Conservation (phyloP, 257 asterid genomes). For the Jaltomata sinuosa region DNA sequence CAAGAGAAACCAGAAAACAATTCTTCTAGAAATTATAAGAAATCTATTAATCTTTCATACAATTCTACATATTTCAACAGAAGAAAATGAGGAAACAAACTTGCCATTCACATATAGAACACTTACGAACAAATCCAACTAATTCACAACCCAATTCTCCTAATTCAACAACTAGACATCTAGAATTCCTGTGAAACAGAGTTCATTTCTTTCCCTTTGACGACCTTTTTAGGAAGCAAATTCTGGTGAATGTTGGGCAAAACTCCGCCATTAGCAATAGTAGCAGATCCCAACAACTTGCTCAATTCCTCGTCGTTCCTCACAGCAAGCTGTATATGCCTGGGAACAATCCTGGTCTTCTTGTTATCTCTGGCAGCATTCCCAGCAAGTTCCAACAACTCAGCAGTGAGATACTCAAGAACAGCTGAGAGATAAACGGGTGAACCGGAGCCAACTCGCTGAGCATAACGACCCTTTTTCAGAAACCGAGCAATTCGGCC, state of each 20-base stretch:
- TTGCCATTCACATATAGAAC: neutral
- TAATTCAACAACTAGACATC: neutral
- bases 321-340: constrained; percentile 68
- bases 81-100: neutral
- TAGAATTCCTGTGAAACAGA: constrained; percentile 60
- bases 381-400: constrained; percentile 68
- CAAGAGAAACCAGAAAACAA: neutral
- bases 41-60: neutral
- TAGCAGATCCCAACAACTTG: constrained; percentile 40
- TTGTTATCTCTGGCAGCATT: constrained; percentile 65
- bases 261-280: constrained; percentile 64
- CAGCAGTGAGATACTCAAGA: constrained; percentile 59
- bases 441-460: constrained; percentile 65
- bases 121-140: neutral
- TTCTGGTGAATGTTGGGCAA: constrained; percentile 51
- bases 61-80: no score
- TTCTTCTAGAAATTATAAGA: neutral
- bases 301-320: constrained; percentile 65
- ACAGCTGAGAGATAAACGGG: constrained; percentile 68
- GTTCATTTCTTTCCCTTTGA: constrained; percentile 17
- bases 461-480: constrained; percentile 51
- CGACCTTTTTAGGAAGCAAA: constrained; percentile 42
- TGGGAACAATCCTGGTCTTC: constrained; percentile 52
- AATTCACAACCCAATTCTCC: neutral
- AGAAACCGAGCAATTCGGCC: constrained; percentile 60